Conservation (phyloP, 257 asterid species). For the Primulina tabacum region DNA sequence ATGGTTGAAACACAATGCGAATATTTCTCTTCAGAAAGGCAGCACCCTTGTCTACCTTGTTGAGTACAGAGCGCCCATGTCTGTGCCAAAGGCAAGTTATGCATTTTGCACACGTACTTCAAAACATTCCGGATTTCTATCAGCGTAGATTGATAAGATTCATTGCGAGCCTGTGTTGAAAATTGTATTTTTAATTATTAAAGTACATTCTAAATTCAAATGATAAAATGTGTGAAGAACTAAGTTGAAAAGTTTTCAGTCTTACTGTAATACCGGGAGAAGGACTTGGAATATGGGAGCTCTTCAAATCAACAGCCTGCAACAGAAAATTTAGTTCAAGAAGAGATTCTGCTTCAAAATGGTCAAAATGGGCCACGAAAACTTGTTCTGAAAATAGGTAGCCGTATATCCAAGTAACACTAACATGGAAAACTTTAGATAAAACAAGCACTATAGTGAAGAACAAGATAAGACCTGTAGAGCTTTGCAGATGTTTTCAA, state of each 20-base stretch:
- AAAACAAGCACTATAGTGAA: not conserved
- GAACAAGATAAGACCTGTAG: constrained; percentile 50
- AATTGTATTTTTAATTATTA: constrained; percentile 15
- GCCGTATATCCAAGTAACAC: not conserved
- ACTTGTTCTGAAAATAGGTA: not conserved
- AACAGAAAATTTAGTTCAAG: constrained; percentile 13
- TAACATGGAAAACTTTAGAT: not conserved
- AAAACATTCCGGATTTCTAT: constrained; percentile 55
- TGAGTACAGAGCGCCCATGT: constrained; percentile 70
- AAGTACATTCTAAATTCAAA: constrained; percentile 19
- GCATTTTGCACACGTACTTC: constrained; percentile 50
- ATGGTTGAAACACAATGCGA: constrained; percentile 64
- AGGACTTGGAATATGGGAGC: constrained; percentile 40
- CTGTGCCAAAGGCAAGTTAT: constrained; percentile 72
- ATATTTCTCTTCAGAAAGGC: constrained; percentile 60
- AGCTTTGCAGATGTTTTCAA: constrained; percentile 64
- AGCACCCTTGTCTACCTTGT: constrained; percentile 66
- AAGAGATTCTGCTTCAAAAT: not conserved
- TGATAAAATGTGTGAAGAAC: not conserved
- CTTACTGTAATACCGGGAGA: constrained; percentile 44
- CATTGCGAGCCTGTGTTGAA: constrained; percentile 49
- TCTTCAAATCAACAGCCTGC: constrained; percentile 69
- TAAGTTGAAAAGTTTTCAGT: constrained; percentile 12
- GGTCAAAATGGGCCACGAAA: not conserved
- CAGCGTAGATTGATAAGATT: constrained; percentile 56